Evolutionary conservation across 1,284 basidiomycete genomes (phyloP).

Genomic region (Somion occarium): DNA sequence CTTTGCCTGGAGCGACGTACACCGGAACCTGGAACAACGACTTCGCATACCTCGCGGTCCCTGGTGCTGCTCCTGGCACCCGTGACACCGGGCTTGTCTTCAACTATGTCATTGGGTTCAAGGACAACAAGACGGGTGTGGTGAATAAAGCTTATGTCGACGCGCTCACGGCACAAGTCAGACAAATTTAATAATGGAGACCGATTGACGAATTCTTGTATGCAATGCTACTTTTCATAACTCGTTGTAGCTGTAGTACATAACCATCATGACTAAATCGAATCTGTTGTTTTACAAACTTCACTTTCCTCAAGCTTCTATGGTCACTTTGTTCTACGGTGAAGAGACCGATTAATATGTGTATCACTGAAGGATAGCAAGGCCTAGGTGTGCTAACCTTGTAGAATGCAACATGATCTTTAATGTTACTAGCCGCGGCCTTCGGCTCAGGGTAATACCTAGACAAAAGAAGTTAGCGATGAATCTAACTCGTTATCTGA

Average conservation of each 20-base stretch:
- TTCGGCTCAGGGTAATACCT: constrained; percentile 61
- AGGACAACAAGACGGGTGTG: background rate
- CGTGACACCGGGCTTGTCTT: background rate
- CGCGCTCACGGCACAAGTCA: background rate
- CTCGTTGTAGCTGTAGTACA: background rate
- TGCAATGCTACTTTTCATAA: no score
- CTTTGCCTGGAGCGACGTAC: background rate
- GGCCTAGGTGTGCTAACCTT: constrained; percentile 39
- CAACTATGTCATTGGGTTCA: background rate
- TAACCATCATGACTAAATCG: background rate
- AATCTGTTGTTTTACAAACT: background rate
- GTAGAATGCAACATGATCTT: constrained; percentile 62
- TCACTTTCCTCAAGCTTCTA: background rate
- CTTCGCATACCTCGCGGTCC: background rate
- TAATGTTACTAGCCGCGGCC: constrained; percentile 48
- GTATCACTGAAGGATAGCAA: background rate
- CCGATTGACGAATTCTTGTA: no score
- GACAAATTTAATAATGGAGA: no score
- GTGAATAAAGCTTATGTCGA: background rate
- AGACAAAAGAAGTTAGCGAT: background rate
- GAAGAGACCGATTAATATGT: background rate
- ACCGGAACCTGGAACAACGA: background rate
- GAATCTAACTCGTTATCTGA: background rate
- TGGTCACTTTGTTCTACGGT: constrained; percentile 1
- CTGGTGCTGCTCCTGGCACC: background rate